Percentiles rank a stretch among this genome's conserved stretches.
These are phyloP conservation scores for Pichia sp. DNA, from an alignment of 1,139 yeast species.

Conservation along the genomic window DNA sequence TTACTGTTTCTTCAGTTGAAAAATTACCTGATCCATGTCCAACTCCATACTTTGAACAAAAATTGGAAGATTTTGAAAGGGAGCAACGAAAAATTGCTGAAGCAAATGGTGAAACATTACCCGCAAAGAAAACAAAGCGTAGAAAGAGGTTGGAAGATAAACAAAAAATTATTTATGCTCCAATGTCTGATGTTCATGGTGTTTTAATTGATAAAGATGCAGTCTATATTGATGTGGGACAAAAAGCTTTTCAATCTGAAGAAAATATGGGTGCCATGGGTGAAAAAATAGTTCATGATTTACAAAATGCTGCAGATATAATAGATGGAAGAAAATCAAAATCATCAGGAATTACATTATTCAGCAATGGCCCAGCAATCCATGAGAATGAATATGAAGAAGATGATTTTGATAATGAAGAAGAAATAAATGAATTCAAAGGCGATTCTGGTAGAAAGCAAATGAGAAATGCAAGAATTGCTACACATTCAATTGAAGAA, in stretches of 20 bases:
- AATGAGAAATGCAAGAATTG: constrained; percentile 54
- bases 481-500: constrained; percentile 38
- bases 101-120: constrained; percentile 49
- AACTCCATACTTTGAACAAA: constrained; percentile 87
- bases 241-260: constrained; percentile 41
- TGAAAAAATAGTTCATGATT: constrained; percentile 73
- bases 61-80: constrained; percentile 70
- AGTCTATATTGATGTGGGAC: constrained; percentile 87
- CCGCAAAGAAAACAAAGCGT: constrained; percentile 47
- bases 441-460: constrained; percentile 51
- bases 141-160: constrained; percentile 90
- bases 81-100: constrained; percentile 60
- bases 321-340: constrained; percentile 52
- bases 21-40: constrained; percentile 98
- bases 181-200: constrained; percentile 99
- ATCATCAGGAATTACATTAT: constrained; percentile 57
- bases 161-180: constrained; percentile 92
- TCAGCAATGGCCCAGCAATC: constrained; percentile 50
- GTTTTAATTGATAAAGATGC: constrained; percentile 95
- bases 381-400: constrained; percentile 34
- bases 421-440: constrained; percentile 33
- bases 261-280: constrained; percentile 51
- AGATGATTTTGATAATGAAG: constrained; percentile 32
- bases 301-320: constrained; percentile 64
- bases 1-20: constrained; percentile 67